These are phyloP conservation scores for Pseudodiploospora longispora DNA, from an alignment of 2,329 filamentous ascomycete species.

Conservation along the genomic window DNA sequence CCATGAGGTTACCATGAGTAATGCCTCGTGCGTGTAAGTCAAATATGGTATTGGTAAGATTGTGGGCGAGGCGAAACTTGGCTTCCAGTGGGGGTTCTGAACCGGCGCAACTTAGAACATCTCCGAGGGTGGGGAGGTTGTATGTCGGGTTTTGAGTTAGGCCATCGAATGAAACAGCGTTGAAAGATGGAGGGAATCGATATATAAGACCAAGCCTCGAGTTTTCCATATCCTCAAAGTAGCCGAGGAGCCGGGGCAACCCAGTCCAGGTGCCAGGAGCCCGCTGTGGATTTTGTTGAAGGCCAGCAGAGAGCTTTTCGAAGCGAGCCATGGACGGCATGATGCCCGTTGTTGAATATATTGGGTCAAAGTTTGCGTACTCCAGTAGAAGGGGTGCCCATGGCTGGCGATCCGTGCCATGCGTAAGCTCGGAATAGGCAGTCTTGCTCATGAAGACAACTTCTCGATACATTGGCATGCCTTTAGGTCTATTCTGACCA, in stretches of 20 bases:
- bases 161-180: slow-evolving; percentile 46
- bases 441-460: slow-evolving; percentile 43
- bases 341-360: slow-evolving; percentile 54
- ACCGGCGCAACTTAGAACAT: slow-evolving; percentile 43
- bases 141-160: slow-evolving; percentile 41
- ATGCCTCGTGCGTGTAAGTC: slow-evolving; percentile 63
- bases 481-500: slow-evolving; percentile 16
- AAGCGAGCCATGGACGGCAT: slow-evolving; percentile 58
- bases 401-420: slow-evolving; percentile 32
- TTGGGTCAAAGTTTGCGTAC: slow-evolving; percentile 57
- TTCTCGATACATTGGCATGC: slow-evolving; percentile 29
- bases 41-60: slow-evolving; percentile 64
- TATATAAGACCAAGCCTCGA: slow-evolving; percentile 69
- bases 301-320: slow-evolving; percentile 51
- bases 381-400: slow-evolving; percentile 59
- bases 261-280: slow-evolving; percentile 52
- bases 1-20: slow-evolving; percentile 61
- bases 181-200: slow-evolving; percentile 60
- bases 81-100: slow-evolving; percentile 63
- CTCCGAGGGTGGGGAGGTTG: slow-evolving; percentile 44
- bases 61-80: slow-evolving; percentile 67
- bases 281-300: slow-evolving; percentile 46
- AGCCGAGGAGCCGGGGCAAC: slow-evolving; percentile 53
- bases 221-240: slow-evolving; percentile 65
- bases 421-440: slow-evolving; percentile 41